Evolutionary conservation across 2,329 filamentous ascomycete species (phyloP).

Genomic region (Bipolaris victoriae): DNA sequence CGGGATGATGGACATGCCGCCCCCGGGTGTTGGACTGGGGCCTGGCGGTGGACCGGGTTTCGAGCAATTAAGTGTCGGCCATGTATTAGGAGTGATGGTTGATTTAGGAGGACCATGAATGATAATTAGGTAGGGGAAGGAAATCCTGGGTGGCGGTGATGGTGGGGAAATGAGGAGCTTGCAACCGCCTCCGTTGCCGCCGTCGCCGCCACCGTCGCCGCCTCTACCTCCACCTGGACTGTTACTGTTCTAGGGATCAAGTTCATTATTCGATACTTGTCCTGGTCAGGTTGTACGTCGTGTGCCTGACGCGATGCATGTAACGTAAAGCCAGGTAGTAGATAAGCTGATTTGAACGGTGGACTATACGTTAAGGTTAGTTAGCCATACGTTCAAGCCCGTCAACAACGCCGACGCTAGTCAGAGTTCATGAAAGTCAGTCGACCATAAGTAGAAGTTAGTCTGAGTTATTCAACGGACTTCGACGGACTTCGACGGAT

Average conservation of each 20-base stretch:
- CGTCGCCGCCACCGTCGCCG: not conserved
- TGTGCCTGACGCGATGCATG: not conserved
- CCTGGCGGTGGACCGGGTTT: not conserved
- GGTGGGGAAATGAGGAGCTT: not conserved
- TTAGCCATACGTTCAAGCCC: too few species aligned
- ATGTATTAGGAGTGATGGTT: not conserved
- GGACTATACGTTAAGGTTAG: too few species aligned
- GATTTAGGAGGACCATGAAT: not conserved
- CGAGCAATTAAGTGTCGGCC: not conserved
- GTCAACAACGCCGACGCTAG: too few species aligned
- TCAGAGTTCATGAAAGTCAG: too few species aligned
- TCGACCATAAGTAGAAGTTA: too few species aligned
- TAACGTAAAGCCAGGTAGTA: not conserved
- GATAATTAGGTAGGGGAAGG: not conserved
- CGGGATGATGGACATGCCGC: not conserved
- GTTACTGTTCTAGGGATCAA: not conserved
- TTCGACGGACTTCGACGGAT: too few species aligned
- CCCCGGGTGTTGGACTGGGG: not conserved
- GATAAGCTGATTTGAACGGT: not conserved
- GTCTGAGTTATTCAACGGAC: too few species aligned
- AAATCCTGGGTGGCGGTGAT: not conserved
- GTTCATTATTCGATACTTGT: not conserved
- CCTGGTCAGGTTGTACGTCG: not conserved
- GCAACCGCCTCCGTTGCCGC: not conserved
- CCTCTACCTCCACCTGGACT: not conserved